phyloP scores from a whole-genome alignment of 2,329 filamentous ascomycete genomes.

The Pseudogymnoascus sp. region DNA sequence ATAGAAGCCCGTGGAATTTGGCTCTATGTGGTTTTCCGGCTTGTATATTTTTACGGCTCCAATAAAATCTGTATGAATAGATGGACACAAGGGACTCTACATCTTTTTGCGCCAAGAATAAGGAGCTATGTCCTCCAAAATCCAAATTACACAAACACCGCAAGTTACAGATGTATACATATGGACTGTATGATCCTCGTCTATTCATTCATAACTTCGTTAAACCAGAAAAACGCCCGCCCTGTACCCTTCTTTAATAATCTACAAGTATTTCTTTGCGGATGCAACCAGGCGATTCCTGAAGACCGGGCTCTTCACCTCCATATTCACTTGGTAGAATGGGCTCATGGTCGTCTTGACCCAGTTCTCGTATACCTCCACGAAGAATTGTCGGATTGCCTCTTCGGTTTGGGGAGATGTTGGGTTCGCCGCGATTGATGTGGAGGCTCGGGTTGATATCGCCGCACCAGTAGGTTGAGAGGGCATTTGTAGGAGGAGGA shows the following conservation, averaged over 20 bases:
- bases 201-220: constrained; percentile 8
- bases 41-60: too few species aligned
- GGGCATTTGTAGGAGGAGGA: constrained; percentile 88
- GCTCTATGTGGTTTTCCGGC: too few species aligned
- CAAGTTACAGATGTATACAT: not conserved
- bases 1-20: too few species aligned
- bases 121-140: not conserved
- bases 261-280: constrained; percentile 80
- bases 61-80: not conserved
- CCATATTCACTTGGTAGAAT: constrained; percentile 81
- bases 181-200: not conserved
- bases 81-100: not conserved
- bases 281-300: constrained; percentile 73
- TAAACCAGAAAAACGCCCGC: not conserved
- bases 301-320: constrained; percentile 82
- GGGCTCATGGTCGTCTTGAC: constrained; percentile 96
- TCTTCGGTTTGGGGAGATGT: constrained; percentile 88
- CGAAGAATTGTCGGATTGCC: constrained; percentile 89
- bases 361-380: constrained; percentile 93
- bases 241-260: not conserved
- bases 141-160: too few species aligned
- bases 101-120: not conserved
- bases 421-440: constrained; percentile 75
- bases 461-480: constrained; percentile 38
- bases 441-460: constrained; percentile 47